A percentile compares a stretch with the other conserved stretches of the same genome.
phyloP scores from a whole-genome alignment of 768 basidiomycete species.

The Lanmaoa rubissima region DNA sequence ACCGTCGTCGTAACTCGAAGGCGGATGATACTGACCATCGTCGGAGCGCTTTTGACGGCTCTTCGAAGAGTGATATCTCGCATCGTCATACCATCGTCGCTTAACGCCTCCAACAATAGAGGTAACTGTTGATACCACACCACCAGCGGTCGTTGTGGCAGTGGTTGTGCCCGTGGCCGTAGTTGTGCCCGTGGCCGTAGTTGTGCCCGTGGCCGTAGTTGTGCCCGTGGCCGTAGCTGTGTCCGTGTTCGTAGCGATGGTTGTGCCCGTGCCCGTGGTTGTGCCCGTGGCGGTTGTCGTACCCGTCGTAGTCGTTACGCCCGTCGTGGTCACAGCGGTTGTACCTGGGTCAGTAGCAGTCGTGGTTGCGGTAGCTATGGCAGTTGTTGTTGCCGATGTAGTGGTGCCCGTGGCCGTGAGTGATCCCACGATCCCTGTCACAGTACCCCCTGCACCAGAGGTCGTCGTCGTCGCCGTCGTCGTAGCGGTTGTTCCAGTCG shows the following conservation, averaged over 20 bases:
- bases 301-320: background rate
- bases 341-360: background rate
- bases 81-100: background rate
- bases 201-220: background rate
- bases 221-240: too few species aligned
- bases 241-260: background rate
- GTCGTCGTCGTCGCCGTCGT: background rate
- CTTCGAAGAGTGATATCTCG: background rate
- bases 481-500: background rate
- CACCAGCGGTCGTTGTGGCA: background rate
- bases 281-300: background rate
- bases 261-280: background rate
- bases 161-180: background rate
- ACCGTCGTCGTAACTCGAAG: conserved; percentile 3
- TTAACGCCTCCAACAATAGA: background rate
- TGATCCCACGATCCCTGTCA: background rate
- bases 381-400: background rate
- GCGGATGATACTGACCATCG: conserved; percentile 15
- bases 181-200: background rate
- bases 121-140: background rate
- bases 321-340: background rate
- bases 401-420: background rate
- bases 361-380: background rate
- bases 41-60: conserved; percentile 12
- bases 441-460: background rate